These are phyloP conservation scores for Leishmania aethiopica DNA, from an alignment of 208 protist genomes.

Conservation along the genomic window DNA sequence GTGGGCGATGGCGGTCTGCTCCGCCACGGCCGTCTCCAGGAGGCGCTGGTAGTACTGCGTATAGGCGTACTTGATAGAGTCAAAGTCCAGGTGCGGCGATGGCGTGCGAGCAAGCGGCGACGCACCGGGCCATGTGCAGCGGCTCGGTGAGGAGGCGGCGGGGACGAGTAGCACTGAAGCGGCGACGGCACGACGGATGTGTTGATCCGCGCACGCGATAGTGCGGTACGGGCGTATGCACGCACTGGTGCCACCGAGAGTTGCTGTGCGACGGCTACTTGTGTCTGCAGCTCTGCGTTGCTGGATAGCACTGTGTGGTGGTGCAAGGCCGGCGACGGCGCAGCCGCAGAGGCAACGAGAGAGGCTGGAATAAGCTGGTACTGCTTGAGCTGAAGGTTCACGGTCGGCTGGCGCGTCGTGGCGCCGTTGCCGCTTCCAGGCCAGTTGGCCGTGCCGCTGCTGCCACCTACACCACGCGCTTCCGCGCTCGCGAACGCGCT, in stretches of 20 bases:
- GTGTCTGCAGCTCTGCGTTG: neutral
- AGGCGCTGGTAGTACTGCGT: conserved; percentile 20
- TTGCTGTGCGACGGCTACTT: neutral
- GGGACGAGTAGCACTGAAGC: neutral
- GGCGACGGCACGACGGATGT: neutral
- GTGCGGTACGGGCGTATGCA: neutral
- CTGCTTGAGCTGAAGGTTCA: conserved; percentile 24
- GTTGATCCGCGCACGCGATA: neutral
- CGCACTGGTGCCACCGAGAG: neutral
- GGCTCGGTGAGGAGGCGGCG: neutral
- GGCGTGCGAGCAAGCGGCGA: neutral
- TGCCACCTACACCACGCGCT: neutral
- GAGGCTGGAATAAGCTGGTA: conserved; percentile 12
- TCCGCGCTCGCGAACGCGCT: neutral
- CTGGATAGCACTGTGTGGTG: neutral
- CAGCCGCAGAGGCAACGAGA: neutral
- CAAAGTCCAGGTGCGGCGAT: conserved; percentile 12
- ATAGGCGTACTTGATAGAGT: conserved; percentile 20
- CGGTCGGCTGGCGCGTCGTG: conserved; percentile 7
- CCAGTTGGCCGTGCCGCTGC: neutral
- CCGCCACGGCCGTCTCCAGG: conserved; percentile 31
- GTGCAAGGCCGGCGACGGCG: neutral
- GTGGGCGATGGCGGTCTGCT: conserved; percentile 30
- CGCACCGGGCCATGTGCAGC: neutral
- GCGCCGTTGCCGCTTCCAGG: neutral